Base-by-base conservation (phyloP, 768 basidiomycete genomes). In the Tricholoma sp. region DNA sequence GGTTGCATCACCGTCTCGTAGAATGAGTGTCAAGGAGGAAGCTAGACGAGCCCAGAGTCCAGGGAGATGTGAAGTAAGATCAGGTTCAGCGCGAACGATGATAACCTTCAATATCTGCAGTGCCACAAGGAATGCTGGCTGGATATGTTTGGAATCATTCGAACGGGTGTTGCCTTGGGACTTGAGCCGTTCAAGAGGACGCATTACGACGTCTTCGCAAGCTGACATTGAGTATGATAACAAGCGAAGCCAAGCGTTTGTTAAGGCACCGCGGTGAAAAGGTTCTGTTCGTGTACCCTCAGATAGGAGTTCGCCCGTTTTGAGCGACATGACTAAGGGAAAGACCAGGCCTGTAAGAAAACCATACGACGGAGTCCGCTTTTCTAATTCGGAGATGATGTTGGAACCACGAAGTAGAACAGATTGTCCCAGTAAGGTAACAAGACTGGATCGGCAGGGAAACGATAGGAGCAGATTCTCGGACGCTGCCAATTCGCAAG, bases 61-160 rank as follows among this genome's bases (percentile, higher is more conserved):
- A 13, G 83, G 80, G 9, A 85, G 63, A 33, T 74, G 67, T 0
- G 69, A 67, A 2, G 83, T 82, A 13, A 91, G 71, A 48, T 88
- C 88, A 17, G 74, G 72, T 49, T 80, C 80, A 0, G 81, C 88
- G 15, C 85, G 81, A 48, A 89, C 70, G 13, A 88, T 60, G 60
- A 90, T 79, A 31, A 82, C 70, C 63, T 91, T 91, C 60, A 91
- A 69, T 13, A 86, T 75, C 66, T 90, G 89, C 24, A 91, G 63
- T 0, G 82, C 80, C 0, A 82, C 71, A 50, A 82, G 72, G 48
- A 77, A 73, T 3, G 72, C 69, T 28, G 78, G 63, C 20, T 75
- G 72, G 34, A 71, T 66, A 29, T 62, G 62, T 36, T 66, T 62
- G 44, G 55, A 50, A 13, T 61, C 58, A 15, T 61, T 56, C 13